Conservation (phyloP, 2,329 filamentous ascomycete genomes). For the Fonsecaea nubica region DNA sequence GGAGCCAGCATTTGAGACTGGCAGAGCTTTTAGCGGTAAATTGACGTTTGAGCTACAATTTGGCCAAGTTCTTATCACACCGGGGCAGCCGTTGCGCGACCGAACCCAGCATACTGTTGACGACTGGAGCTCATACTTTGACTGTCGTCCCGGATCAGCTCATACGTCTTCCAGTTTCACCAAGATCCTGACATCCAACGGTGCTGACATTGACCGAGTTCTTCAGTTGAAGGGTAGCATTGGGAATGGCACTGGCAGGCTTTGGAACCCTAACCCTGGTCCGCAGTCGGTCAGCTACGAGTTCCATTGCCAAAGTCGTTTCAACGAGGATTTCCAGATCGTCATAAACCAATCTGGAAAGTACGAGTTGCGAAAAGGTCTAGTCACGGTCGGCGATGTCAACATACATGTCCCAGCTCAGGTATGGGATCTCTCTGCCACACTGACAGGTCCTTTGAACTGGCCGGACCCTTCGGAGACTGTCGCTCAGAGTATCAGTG, state of each 20-base stretch:
- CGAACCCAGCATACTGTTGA: slow-evolving; percentile 29
- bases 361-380: slow-evolving; percentile 41
- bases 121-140: slow-evolving; percentile 46
- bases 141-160: slow-evolving; percentile 20
- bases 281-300: slow-evolving; percentile 45
- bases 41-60: slow-evolving; percentile 48
- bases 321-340: slow-evolving; percentile 44
- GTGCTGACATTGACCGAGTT: slow-evolving; percentile 49
- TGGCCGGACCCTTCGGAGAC: slow-evolving; percentile 39
- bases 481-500: slow-evolving; percentile 42
- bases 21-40: slow-evolving; percentile 45
- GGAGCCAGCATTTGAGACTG: slow-evolving; percentile 44
- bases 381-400: slow-evolving; percentile 44
- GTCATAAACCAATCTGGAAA: slow-evolving; percentile 45
- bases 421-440: slow-evolving; percentile 50
- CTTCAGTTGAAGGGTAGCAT: slow-evolving; percentile 44
- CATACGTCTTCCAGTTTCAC: slow-evolving; percentile 45
- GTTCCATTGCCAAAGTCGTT: slow-evolving; percentile 48
- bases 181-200: slow-evolving; percentile 49
- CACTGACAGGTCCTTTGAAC: slow-evolving; percentile 42
- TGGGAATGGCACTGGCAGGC: slow-evolving; percentile 23
- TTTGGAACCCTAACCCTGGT: slow-evolving; percentile 25
- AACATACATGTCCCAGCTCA: slow-evolving; percentile 49
- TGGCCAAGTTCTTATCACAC: slow-evolving; percentile 46
- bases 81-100: slow-evolving; percentile 31